Conservation (phyloP, 2,329 filamentous ascomycete species). For the Berkeleyomyces rouxiae region DNA sequence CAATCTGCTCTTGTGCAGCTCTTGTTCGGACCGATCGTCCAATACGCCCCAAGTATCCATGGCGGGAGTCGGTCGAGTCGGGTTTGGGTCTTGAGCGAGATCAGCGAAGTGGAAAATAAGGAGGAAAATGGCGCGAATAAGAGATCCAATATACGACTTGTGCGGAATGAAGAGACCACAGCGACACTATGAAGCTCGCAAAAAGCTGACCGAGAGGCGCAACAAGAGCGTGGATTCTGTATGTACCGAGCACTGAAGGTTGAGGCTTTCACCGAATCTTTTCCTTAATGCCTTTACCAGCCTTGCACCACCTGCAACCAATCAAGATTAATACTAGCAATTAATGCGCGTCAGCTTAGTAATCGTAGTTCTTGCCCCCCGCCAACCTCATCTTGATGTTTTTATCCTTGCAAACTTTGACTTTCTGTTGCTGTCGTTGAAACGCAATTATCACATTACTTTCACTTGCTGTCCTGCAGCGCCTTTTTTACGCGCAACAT, state of each 20-base stretch:
- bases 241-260: no score
- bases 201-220: background rate
- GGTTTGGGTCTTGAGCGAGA: background rate
- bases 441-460: background rate
- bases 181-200: background rate
- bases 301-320: background rate
- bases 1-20: constrained; percentile 74
- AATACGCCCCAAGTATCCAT: constrained; percentile 47
- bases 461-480: background rate
- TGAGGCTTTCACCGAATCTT: background rate
- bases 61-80: background rate
- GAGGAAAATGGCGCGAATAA: background rate
- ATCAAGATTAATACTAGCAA: background rate
- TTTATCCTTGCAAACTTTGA: background rate
- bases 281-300: background rate
- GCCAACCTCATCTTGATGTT: background rate
- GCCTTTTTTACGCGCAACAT: background rate
- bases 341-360: background rate
- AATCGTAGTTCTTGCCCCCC: background rate
- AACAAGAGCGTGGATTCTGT: no score
- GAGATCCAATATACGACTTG: no score
- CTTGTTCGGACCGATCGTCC: constrained; percentile 60
- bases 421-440: background rate
- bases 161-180: no score
- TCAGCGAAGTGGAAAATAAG: background rate